Evolutionary conservation across 2,329 filamentous ascomycete species (phyloP), one percentile per base, ranked within the genome.

Genomic region (Fusarium torulosum): DNA sequence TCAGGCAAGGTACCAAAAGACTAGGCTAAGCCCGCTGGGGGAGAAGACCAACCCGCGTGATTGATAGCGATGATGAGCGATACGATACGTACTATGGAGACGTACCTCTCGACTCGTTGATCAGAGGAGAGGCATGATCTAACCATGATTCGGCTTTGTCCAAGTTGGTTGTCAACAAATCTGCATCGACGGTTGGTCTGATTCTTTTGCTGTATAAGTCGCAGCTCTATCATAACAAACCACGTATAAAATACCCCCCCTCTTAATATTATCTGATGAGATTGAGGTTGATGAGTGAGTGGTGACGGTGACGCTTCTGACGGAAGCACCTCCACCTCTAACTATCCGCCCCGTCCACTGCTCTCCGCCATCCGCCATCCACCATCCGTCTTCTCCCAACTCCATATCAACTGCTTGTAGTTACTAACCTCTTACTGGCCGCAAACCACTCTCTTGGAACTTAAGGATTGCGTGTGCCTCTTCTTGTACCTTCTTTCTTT

Each of bases 241-340:
- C 17, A 9, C 17, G 35, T 37, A n/a, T 11, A 10, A 33, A n/a
- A 11, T 13, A 29, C 17, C 6, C 17, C 33, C 17, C 15, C 8
- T 35, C 17, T 35, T 17, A 9, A 35, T 35, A 35, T n/a, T 35
- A 35, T 35, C 17, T 17, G 3, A 35, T 37, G 35, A 19, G 17
- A 10, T 37, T 37, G 35, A n/a, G 35, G 35, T n/a, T 41, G 35
- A 46, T 63, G 53, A 60, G 51, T 42, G 47, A 70, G 61, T 72
- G 66, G 70, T 74, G 69, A 73, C 71, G 71, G 71, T 67, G 72
- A 72, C 56, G 49, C 59, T 57, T 62, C 50, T 56, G 41, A 63
- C 59, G 51, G 65, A 67, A 50, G 58, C 59, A 62, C 72, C 72
- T 74, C 72, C 70, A 70, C 72, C 59, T 61, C 53, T 65, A 23